Evolutionary conservation across 345 rosid species (phyloP).

Genomic region (Salix viminalis): DNA sequence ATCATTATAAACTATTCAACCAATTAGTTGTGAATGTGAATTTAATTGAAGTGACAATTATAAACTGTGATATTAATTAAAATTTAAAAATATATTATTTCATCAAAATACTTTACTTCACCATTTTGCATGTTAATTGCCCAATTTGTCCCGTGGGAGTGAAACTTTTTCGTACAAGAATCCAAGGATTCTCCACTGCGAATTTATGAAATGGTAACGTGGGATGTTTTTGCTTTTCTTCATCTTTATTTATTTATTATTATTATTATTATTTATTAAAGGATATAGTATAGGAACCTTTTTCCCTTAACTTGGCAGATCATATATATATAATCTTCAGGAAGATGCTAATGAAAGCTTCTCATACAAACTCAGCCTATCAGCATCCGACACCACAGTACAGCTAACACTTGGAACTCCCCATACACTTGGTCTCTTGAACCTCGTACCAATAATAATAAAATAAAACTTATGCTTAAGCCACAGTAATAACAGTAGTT

Average conservation of each 20-base stretch:
- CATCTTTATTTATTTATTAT: not conserved
- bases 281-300: not conserved
- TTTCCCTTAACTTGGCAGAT: not conserved
- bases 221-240: not conserved
- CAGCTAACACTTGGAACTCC: not conserved
- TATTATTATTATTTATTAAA: too few relatives aligned
- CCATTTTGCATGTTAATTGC: too few relatives aligned
- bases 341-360: not conserved
- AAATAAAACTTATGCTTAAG: not conserved
- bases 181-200: not conserved
- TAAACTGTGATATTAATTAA: too few relatives aligned
- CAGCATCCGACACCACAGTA: not conserved
- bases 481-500: not conserved
- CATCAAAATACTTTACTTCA: too few relatives aligned
- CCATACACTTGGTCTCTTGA: not conserved
- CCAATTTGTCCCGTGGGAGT: too few relatives aligned
- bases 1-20: too few relatives aligned
- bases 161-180: not conserved
- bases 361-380: not conserved
- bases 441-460: not conserved
- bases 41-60: too few relatives aligned
- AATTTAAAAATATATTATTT: too few relatives aligned
- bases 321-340: not conserved
- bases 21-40: too few relatives aligned
- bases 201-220: not conserved